Conservation (phyloP, 495 filamentous ascomycete species). For the Hypoxylon fuscum region DNA sequence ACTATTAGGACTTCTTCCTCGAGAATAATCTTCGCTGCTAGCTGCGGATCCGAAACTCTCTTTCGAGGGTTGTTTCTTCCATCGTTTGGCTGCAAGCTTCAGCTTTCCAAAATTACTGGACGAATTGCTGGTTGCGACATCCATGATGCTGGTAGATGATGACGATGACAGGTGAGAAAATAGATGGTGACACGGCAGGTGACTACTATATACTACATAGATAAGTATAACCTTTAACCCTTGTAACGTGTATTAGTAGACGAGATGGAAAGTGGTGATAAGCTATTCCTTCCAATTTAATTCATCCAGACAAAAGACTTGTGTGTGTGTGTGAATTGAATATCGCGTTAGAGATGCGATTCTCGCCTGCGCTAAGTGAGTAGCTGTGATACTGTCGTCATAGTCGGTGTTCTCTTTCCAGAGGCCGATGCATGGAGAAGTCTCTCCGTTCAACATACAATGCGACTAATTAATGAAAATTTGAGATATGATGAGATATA, state of each 20-base stretch:
- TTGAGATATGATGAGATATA: neutral
- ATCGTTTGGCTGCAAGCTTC: slow-evolving; percentile 53
- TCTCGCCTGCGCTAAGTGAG: slow-evolving; percentile 13
- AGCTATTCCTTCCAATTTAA: too few relatives aligned
- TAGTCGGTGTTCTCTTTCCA: slow-evolving; percentile 1
- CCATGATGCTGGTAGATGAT: slow-evolving; percentile 32
- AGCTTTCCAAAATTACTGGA: slow-evolving; percentile 56
- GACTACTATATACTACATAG: slow-evolving; percentile 10
- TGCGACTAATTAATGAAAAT: neutral
- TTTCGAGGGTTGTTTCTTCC: slow-evolving; percentile 52
- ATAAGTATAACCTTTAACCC: too few relatives aligned
- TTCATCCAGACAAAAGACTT: too few relatives aligned
- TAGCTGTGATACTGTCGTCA: slow-evolving; percentile 24
- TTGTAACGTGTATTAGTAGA: too few relatives aligned
- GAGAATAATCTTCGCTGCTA: slow-evolving; percentile 43
- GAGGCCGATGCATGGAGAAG: slow-evolving; percentile 5
- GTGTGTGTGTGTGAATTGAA: too few relatives aligned
- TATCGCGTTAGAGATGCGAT: too few relatives aligned
- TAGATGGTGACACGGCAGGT: slow-evolving; percentile 24
- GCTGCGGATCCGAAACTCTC: slow-evolving; percentile 49
- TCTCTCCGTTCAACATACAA: neutral
- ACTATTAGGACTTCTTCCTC: slow-evolving; percentile 39
- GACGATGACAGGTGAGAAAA: slow-evolving; percentile 9
- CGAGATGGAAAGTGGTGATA: too few relatives aligned
- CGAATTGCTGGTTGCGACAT: slow-evolving; percentile 28